These are phyloP conservation scores for Medicago lupulina DNA, from an alignment of 306 rosid genomes.

Conservation along the genomic window DNA sequence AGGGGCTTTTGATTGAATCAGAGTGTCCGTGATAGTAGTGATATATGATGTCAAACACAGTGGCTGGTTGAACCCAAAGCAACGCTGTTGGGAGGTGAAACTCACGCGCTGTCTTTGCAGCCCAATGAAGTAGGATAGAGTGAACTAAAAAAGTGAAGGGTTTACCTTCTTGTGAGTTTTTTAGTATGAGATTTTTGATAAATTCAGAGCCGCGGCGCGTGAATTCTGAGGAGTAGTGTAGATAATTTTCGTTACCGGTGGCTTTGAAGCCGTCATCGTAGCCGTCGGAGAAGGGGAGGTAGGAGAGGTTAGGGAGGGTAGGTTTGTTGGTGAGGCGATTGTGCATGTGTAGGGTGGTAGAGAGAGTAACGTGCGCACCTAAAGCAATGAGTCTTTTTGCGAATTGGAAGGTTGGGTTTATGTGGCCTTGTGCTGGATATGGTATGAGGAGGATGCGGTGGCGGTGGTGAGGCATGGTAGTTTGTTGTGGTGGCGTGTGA, in stretches of 20 bases:
- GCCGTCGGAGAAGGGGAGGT: slow-evolving; percentile 52
- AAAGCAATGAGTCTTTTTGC: slow-evolving; percentile 43
- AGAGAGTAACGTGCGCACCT: slow-evolving; percentile 49
- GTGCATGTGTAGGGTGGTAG: slow-evolving; percentile 36
- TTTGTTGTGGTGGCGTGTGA: background rate
- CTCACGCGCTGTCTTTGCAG: slow-evolving; percentile 38
- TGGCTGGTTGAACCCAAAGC: slow-evolving; percentile 17
- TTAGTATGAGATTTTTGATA: slow-evolving; percentile 27
- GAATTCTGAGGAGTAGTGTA: slow-evolving; percentile 12
- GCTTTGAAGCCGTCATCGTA: slow-evolving; percentile 34
- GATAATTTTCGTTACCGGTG: background rate
- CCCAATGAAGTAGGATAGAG: slow-evolving; percentile 47
- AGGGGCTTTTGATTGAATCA: background rate
- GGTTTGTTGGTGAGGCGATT: slow-evolving; percentile 39
- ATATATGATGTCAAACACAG: background rate
- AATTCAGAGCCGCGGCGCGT: slow-evolving; percentile 44
- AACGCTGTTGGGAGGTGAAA: slow-evolving; percentile 34
- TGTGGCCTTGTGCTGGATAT: slow-evolving; percentile 51
- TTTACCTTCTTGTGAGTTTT: slow-evolving; percentile 29
- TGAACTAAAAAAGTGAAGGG: slow-evolving; percentile 52
- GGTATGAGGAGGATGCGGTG: slow-evolving; percentile 48
- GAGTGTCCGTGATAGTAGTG: slow-evolving; percentile 6
- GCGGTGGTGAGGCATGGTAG: slow-evolving; percentile 36
- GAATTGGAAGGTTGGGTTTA: slow-evolving; percentile 56
- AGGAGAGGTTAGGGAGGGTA: slow-evolving; percentile 33